A percentile compares a stretch with the other conserved stretches of the same genome.
Conservation (phyloP, 2,329 filamentous ascomycete species). For the Pestalotiopsis sp. region DNA sequence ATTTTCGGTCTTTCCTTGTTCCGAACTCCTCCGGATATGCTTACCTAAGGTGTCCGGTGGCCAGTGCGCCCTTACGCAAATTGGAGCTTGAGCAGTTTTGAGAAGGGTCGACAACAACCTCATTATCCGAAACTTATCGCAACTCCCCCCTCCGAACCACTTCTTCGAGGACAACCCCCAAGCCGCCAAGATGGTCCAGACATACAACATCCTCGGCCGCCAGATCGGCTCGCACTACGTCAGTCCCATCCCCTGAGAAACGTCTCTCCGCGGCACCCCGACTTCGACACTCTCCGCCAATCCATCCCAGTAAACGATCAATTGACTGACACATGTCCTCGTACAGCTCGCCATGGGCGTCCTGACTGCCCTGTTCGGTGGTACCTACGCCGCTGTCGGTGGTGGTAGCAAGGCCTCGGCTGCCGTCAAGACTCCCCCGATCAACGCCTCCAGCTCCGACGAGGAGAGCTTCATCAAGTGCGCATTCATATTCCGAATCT, state of each 20-base stretch:
- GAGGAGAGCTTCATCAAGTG: conserved; percentile 69
- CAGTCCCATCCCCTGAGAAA: conserved; percentile 34
- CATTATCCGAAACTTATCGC: conserved; percentile 15
- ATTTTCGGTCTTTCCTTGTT: conserved; percentile 6
- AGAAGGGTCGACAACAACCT: conserved; percentile 20
- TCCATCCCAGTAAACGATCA: conserved; percentile 13
- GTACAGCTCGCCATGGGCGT: conserved; percentile 59
- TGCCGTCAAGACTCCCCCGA: conserved; percentile 51
- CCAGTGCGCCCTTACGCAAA: conserved; percentile 15
- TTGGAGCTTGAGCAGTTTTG: conserved; percentile 33
- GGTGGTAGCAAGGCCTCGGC: conserved; percentile 46
- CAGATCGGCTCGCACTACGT: conserved; percentile 66
- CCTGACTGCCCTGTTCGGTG: conserved; percentile 54
- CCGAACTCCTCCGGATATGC: background rate
- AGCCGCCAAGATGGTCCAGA: conserved; percentile 47
- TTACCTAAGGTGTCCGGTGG: conserved; percentile 1
- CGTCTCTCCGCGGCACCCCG: background rate
- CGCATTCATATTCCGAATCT: conserved; percentile 30
- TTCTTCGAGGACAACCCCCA: conserved; percentile 24
- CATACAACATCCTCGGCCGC: conserved; percentile 60
- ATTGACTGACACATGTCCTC: conserved; percentile 11
- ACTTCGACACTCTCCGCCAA: background rate
- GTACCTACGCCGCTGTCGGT: conserved; percentile 44
- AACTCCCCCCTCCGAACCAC: conserved; percentile 19
- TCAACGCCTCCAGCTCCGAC: conserved; percentile 64